Evolutionary conservation across 352 stramenopile genomes (phyloP), one percentile per base, ranked within the genome.

Genomic region (Vaucheria bursata): DNA sequence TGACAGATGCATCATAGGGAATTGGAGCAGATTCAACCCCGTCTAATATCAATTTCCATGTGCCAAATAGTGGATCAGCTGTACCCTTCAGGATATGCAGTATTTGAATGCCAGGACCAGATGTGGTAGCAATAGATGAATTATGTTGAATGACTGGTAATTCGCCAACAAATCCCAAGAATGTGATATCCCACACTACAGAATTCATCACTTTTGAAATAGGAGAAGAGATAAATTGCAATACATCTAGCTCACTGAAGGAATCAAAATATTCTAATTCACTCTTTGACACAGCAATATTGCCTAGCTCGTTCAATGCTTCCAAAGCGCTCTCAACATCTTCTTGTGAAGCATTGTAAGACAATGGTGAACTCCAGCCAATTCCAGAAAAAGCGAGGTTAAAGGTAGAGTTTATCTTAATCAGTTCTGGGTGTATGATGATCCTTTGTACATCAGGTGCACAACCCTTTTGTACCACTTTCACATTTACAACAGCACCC

Each of bases 11-110:
- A 50, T 79, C 72, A 1, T 69, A 59, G 4, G 37, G 34, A 18
- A 74, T 39, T 4, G 25, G 66, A 7, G 53, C 31, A 25, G 52
- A 71, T 8, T 35, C 6, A 6, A 75, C 40, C 4, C 31, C 52
- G n/a, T 36, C 35, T 31, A 82, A 0, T 1, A 39, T 37, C 3
- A 82, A 73, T 31, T 67, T 35, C 33, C 72, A 82, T 39, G 65
- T 74, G 49, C 77, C 77, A 52, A 65, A 69, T 6, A 82, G 34
- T 35, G 59, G 29, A 25, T 33, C 35, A 8, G 59, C 74, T 2
- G 80, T 85, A 12, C 80, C 80, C 5, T 0, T 32, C 0, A 45
- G 53, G 18, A 70, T 35, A 40, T 67, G 70, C n/a, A 8, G 59
- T 32, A 85, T 73, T 12, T 12, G 34, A n/a, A 85, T 35, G 8